Percentiles rank a stretch among this genome's conserved stretches.
These are phyloP conservation scores for Persicaria tinctoria DNA, from an alignment of 148 eudicot genomes.

Conservation along the genomic window DNA sequence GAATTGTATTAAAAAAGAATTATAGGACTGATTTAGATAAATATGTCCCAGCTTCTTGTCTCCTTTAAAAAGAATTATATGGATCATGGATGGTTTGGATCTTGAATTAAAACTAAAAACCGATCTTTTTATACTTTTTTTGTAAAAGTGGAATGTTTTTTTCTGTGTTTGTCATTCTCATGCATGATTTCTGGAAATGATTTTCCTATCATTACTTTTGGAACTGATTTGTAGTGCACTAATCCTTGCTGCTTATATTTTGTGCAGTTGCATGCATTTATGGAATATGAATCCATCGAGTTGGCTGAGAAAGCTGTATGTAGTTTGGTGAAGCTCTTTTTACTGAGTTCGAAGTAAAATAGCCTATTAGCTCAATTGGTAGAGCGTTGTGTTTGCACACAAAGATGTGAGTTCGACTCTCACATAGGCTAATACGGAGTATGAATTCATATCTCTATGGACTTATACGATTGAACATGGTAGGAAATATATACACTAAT, in stretches of 20 bases:
- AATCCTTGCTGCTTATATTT: slow-evolving; percentile 14
- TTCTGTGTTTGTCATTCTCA: background rate
- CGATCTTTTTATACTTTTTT: background rate
- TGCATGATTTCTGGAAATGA: background rate
- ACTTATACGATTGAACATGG: no score
- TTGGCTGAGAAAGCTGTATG: slow-evolving; percentile 93
- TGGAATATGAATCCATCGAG: slow-evolving; percentile 90
- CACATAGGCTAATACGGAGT: no score
- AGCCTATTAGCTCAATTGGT: no score
- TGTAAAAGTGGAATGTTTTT: no score
- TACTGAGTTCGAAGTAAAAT: no score
- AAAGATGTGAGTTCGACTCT: no score
- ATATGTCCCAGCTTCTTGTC: background rate
- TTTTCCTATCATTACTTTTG: background rate
- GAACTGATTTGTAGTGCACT: background rate
- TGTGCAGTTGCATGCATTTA: slow-evolving; percentile 84
- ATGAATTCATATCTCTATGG: no score
- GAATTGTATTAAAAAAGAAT: background rate
- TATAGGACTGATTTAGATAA: no score
- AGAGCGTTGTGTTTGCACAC: no score
- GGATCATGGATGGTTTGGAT: background rate
- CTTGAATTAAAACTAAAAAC: background rate
- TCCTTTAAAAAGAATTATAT: background rate
- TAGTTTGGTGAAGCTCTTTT: background rate
- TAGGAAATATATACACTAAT: no score